Evolutionary conservation across 208 protist species (phyloP).

Genomic region (Leishmania guyanensis): DNA sequence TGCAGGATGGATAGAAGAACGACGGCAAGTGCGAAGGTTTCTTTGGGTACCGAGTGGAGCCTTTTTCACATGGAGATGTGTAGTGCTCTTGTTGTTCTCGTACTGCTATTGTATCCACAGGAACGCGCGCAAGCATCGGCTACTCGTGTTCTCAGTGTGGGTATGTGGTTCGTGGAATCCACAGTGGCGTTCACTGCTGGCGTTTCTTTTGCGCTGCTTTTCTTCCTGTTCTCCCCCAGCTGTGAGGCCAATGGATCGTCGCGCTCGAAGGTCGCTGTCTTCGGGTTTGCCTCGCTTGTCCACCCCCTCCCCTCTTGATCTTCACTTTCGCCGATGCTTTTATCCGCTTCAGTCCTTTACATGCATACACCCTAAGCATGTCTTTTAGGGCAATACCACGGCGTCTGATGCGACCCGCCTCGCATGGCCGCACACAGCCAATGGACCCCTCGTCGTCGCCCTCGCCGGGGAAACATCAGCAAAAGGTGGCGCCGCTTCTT

Average conservation of each 20-base stretch:
- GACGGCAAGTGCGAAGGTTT: background rate
- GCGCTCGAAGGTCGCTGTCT: background rate
- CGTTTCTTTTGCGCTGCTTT: background rate
- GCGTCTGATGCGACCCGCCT: constrained; percentile 5
- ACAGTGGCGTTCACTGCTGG: background rate
- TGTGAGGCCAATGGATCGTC: too few species aligned
- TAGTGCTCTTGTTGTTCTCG: background rate
- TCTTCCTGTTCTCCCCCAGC: too few species aligned
- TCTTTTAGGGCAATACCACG: constrained; percentile 3
- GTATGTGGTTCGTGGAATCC: background rate
- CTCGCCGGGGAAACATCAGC: background rate
- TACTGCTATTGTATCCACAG: background rate
- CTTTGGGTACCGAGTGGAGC: background rate
- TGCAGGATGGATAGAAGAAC: background rate
- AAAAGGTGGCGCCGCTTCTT: constrained; percentile 11
- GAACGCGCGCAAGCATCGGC: background rate
- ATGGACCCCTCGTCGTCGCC: background rate
- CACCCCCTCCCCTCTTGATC: background rate
- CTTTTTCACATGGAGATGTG: background rate
- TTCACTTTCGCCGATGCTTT: background rate
- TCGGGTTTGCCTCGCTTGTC: background rate
- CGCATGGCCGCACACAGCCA: background rate
- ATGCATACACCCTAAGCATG: constrained; percentile 2
- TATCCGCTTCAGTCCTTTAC: background rate
- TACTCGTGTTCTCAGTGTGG: background rate